Evolutionary conservation across 225 moss, liverwort and hornwort genomes (phyloP).

Genomic region (Polytrichum commune): DNA sequence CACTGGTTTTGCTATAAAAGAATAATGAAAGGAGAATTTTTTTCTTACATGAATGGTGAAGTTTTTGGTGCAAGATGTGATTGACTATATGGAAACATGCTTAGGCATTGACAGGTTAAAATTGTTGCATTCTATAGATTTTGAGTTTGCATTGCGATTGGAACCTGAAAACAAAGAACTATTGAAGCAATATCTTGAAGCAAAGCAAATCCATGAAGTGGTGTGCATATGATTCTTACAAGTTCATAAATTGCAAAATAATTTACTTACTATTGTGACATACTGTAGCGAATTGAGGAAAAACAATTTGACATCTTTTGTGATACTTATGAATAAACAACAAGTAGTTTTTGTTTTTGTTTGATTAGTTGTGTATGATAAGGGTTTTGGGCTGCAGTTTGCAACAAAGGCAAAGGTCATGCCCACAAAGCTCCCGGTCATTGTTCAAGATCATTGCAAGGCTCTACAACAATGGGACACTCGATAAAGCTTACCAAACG

Average conservation of each 20-base stretch:
- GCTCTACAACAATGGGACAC: too few species aligned
- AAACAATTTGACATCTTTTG: background rate
- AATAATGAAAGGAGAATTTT: too few species aligned
- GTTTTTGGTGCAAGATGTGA: too few species aligned
- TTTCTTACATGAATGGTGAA: too few species aligned
- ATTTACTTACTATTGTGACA: slow-evolving; percentile 7
- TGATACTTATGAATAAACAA: slow-evolving; percentile 5
- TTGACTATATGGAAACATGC: too few species aligned
- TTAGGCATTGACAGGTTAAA: too few species aligned
- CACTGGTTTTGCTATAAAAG: too few species aligned
- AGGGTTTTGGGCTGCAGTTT: slow-evolving; percentile 24
- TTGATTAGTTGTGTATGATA: background rate
- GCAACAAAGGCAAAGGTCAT: slow-evolving; percentile 29
- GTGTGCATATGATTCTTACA: slow-evolving; percentile 23
- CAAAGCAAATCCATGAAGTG: slow-evolving; percentile 72
- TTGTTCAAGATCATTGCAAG: slow-evolving; percentile 38
- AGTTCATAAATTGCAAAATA: background rate
- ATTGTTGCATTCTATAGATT: slow-evolving; percentile 44
- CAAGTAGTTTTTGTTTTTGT: background rate
- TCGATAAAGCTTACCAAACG: too few species aligned
- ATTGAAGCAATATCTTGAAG: slow-evolving; percentile 76
- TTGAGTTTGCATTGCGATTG: slow-evolving; percentile 96
- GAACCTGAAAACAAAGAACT: slow-evolving; percentile 93
- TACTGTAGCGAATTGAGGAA: background rate
- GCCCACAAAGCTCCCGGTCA: slow-evolving; percentile 45